Percentiles rank a stretch among this genome's conserved stretches.
Evolutionary conservation across 164 flowering plant species (phyloP).

Genomic region (Houttuynia cordata): DNA sequence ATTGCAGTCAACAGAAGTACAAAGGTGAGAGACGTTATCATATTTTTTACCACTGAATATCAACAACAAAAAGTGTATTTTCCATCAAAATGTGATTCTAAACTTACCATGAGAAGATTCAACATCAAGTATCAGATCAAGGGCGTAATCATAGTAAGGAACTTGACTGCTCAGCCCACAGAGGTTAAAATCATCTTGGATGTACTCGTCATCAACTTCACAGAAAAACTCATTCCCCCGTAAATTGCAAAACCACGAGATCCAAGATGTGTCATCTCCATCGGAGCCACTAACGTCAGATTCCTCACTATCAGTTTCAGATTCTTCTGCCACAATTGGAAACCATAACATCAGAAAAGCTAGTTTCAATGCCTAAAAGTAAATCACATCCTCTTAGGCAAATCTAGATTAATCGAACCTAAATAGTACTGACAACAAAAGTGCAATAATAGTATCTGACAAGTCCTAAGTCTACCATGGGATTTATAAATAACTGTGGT

Average conservation of each 20-base stretch:
- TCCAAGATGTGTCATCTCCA: conserved; percentile 79
- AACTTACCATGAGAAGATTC: conserved; percentile 78
- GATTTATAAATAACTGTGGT: no score
- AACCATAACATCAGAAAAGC: neutral
- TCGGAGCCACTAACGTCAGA: conserved; percentile 85
- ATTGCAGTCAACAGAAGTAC: neutral
- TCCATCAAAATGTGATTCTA: neutral
- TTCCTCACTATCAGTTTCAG: conserved; percentile 77
- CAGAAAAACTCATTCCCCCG: conserved; percentile 80
- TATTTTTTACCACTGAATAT: neutral
- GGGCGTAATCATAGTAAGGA: conserved; percentile 83
- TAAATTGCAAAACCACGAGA: conserved; percentile 85
- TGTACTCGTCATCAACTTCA: conserved; percentile 87
- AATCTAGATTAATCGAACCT: neutral
- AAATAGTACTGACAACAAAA: no score
- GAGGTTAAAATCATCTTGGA: conserved; percentile 83
- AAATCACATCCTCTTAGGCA: neutral
- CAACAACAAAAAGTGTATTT: neutral
- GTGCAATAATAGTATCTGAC: no score
- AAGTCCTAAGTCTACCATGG: no score
- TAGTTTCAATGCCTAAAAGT: neutral
- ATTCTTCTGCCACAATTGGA: conserved; percentile 36
- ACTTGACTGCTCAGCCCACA: conserved; percentile 80
- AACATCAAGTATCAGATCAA: conserved; percentile 74
- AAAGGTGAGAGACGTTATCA: neutral